Evolutionary conservation across 345 rosid genomes (phyloP), one percentile per base, ranked within the genome.

Genomic region (Murraya paniculata): DNA sequence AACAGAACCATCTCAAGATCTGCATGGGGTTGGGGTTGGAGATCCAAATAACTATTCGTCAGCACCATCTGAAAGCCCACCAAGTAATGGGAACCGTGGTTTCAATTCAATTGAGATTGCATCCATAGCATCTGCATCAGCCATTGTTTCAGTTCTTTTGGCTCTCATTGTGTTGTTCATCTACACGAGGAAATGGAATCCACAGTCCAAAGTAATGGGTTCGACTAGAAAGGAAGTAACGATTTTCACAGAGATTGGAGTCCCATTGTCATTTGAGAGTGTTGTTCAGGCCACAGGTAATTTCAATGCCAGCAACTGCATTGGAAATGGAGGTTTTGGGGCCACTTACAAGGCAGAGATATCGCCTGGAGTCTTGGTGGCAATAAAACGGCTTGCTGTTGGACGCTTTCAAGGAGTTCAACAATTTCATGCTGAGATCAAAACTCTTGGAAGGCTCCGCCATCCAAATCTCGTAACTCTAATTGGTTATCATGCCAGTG

Each of bases 311-410:
- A 83, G 90, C 83, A 86, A 89, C 76, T 87, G 90, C 82, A 89
- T 89, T 5, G 92, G 92, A 66, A 87, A 76, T 79, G 92, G 92
- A 69, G 92, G 92, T 9, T 89, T 89, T 62, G 92, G 92, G 64
- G 84, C 92, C 9, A 89, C 92, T 55, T 89, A 85, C 83, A 89
- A 86, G 82, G 92, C 90, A 0, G 92, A 89, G 80, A 79, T 89
- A 11, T 79, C 87, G 1, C 89, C 86, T 5, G 89, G 88, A 21
- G 71, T 78, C 19, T 70, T 89, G 7, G 82, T 87, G 77, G 92
- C 92, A 36, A 82, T 89, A 57, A 89, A 89, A 82, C 77, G 90
- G 71, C 86, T 89, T 33, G 73, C 92, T 0, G 83, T 87, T 19
- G 92, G 92, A 64, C 84, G 92, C 53, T 89, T 84, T 68, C 92